Evolutionary conservation across 495 filamentous ascomycete species (phyloP), one percentile per base, ranked within the genome.

Genomic region (Lophiotrema nucula): DNA sequence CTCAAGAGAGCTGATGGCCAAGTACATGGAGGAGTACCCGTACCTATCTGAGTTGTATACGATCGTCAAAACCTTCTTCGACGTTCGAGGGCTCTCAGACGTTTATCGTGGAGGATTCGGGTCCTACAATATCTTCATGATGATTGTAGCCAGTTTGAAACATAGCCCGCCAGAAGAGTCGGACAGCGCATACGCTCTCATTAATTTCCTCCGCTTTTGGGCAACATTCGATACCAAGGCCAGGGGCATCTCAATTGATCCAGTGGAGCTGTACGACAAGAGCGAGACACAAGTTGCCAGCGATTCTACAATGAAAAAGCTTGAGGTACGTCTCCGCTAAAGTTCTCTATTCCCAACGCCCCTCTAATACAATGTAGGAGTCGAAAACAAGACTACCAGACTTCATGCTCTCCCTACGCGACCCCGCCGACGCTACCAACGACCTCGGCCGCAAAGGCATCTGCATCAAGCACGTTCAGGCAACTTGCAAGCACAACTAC

Each of bases 351-450:
- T 4, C 3, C 19, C 19, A 39, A 16, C 41, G 18, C 31, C 31
- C 15, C 8, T 8, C 31, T 8, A 8, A 15, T 35, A 35, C 8
- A 8, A 35, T 15, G n/a, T 35, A 35, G 31, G 31, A 35, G 15
- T 8, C 8, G 8, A 35, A 35, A 35, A 35, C 31, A 8, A 8
- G 15, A 11, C 43, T 56, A 10, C 55, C 55, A 8, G 22, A 69
- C 5, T 79, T 72, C 57, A 61, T 75, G 12, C 59, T 87, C 21
- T 83, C 77, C 59, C 67, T 87, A 4, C 83, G 85, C 63, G 82
- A 87, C 53, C 84, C 84, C 0, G 79, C 80, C 2, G 74, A 84
- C 53, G 73, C 73, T 26, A 70, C 73, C 61, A 81, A 81, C 53
- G 81, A 87, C 60, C 69, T 85, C 0, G 84, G 83, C 19, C 47